A percentile compares a stretch with the other conserved stretches of the same genome.
Evolutionary conservation across 495 filamentous ascomycete genomes (phyloP).

Genomic region (Articulospora tetracladia): DNA sequence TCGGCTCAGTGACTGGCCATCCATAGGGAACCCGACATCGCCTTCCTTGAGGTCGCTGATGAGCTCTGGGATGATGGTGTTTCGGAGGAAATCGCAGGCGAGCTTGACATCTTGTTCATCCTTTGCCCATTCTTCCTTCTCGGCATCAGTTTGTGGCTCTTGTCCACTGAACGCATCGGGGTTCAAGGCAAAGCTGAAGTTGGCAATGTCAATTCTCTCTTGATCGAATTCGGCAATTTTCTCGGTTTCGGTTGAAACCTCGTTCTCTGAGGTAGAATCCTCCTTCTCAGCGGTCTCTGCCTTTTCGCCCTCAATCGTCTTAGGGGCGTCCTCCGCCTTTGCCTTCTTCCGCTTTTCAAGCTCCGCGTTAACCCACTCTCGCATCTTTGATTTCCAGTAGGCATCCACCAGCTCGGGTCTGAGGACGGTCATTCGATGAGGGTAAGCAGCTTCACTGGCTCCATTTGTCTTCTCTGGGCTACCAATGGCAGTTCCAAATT

Average conservation of each 20-base stretch:
- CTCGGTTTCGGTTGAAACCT: conserved; percentile 29
- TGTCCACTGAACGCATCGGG: conserved; percentile 95
- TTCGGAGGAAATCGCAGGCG: conserved; percentile 73
- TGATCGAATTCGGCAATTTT: conserved; percentile 29
- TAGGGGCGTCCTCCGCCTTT: conserved; percentile 20
- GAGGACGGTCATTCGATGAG: conserved; percentile 92
- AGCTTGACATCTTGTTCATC: conserved; percentile 88
- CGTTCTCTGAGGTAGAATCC: conserved; percentile 12
- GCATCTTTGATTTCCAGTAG: conserved; percentile 79
- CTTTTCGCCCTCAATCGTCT: conserved; percentile 14
- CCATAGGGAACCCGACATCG: conserved; percentile 97
- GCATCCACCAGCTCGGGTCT: conserved; percentile 84
- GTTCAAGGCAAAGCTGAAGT: conserved; percentile 86
- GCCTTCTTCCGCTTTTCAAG: conserved; percentile 43
- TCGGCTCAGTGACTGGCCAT: conserved; percentile 82
- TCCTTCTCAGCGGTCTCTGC: not conserved
- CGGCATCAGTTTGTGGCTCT: conserved; percentile 80
- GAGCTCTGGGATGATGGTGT: conserved; percentile 65
- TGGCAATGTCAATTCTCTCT: conserved; percentile 72
- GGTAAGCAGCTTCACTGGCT: conserved; percentile 59
- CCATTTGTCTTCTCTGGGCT: conserved; percentile 42
- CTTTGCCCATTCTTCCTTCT: conserved; percentile 76
- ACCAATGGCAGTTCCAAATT: conserved; percentile 38
- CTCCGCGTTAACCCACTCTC: conserved; percentile 77
- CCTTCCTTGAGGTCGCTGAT: conserved; percentile 84